Evolutionary conservation across 2,329 filamentous ascomycete species (phyloP), one percentile per base, ranked within the genome.

Genomic region (Metarhizium album): DNA sequence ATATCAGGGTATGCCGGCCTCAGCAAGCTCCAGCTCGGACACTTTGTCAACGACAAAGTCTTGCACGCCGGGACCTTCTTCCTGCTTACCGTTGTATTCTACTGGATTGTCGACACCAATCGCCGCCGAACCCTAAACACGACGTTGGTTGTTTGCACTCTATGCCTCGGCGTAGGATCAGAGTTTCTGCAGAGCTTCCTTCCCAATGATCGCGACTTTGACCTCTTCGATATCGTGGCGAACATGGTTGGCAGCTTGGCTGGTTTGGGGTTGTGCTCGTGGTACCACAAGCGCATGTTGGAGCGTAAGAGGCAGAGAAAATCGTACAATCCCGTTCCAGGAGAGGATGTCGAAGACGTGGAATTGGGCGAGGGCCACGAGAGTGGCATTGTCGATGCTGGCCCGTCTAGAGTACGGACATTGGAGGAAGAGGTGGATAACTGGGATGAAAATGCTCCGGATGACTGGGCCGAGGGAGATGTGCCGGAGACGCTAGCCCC

Each of bases 281-380:
- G 87, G 86, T 98, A 98, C 65, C 93, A 98, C 70, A 86, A 87
- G 63, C 84, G 93, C 53, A 97, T 97, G 90, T 73, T 97, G 38
- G 91, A 97, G 67, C 79, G 93, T 55, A 87, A 86, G 64, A 79
- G 90, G 53, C 74, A 81, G 61, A 81, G 80, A 50, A 86, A 86
- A 62, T 79, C 80, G 48, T 94, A 94, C 62, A 76, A 79, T 49
- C 76, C 79, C 6, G 78, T 94, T 5, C 79, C 86, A 0, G 82
- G 80, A 27, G 79, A 80, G 47, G 76, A 74, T 14, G 77, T 76
- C 2, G 75, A 67, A 14, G 87, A 95, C 64, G 68, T 95, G 14
- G 90, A 95, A 70, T 76, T 95, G 6, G 89, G 87, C 1, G 80
- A 84, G 55, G 73, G 69, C 24, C 86, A 87, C 56, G 85, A 87